phyloP scores from a whole-genome alignment of 768 basidiomycete genomes.

The Cystofilobasidium capitatum region DNA sequence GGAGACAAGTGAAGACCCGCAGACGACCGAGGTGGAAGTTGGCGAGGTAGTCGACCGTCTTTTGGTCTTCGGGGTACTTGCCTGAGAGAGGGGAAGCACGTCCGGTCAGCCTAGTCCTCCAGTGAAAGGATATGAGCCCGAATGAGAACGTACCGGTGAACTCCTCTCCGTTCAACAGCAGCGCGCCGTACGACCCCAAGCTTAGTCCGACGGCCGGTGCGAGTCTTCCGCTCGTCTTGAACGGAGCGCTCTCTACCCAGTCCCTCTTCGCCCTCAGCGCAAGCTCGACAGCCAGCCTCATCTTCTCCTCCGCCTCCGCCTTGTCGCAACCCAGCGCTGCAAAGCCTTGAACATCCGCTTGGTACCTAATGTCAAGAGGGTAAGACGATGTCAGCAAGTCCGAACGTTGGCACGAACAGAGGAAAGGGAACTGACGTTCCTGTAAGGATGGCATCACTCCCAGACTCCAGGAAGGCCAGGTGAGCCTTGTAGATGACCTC shows the following conservation, averaged over 20 bases:
- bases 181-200: constrained; percentile 65
- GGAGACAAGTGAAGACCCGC: constrained; percentile 42
- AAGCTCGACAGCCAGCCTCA: constrained; percentile 27
- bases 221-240: constrained; percentile 45
- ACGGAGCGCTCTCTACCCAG: constrained; percentile 3
- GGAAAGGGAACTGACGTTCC: constrained; percentile 48
- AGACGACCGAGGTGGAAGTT: constrained; percentile 59
- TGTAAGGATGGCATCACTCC: constrained; percentile 58
- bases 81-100: constrained; percentile 62
- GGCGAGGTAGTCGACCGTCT: constrained; percentile 49
- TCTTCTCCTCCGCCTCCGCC: constrained; percentile 19
- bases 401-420: background rate
- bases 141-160: background rate
- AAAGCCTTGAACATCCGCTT: constrained; percentile 49
- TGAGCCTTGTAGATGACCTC: constrained; percentile 53
- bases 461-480: constrained; percentile 54
- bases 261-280: constrained; percentile 23
- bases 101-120: background rate
- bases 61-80: constrained; percentile 39
- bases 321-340: constrained; percentile 9
- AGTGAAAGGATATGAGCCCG: no score
- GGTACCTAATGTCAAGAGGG: constrained; percentile 47
- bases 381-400: background rate
- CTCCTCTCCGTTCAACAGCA: constrained; percentile 47
- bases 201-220: constrained; percentile 55